phyloP scores from a whole-genome alignment of 805 yeast species.

The Pichia exigua region DNA sequence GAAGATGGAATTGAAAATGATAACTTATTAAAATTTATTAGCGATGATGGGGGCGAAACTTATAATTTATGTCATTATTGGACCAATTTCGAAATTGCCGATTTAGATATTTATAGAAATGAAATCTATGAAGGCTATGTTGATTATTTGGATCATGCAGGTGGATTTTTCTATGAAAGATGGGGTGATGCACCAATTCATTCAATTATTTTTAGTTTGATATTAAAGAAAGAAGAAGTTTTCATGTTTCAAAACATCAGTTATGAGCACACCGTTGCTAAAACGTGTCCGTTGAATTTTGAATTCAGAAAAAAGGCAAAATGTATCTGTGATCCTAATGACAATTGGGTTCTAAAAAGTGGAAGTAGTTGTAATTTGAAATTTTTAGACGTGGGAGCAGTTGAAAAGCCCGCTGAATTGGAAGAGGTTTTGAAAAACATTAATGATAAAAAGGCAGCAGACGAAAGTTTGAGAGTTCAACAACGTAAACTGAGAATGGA shows the following conservation, averaged over 20 bases:
- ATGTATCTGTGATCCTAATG: conserved; percentile 66
- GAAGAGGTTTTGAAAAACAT: not conserved
- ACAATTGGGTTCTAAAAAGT: conserved; percentile 57
- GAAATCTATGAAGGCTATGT: conserved; percentile 52
- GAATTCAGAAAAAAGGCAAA: conserved; percentile 43
- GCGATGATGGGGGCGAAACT: conserved; percentile 53
- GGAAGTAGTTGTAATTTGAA: conserved; percentile 22
- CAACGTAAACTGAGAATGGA: conserved; percentile 7
- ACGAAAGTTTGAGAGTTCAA: not conserved
- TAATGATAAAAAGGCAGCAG: not conserved
- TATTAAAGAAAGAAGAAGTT: conserved; percentile 52
- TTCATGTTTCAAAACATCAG: conserved; percentile 79
- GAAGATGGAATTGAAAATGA: conserved; percentile 6
- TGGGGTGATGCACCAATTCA: conserved; percentile 78
- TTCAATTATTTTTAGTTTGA: conserved; percentile 35
- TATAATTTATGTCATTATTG: conserved; percentile 78
- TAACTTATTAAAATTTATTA: conserved; percentile 51
- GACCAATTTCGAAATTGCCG: conserved; percentile 73
- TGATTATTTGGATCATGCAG: conserved; percentile 52
- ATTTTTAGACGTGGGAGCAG: conserved; percentile 19
- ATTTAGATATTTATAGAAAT: conserved; percentile 56
- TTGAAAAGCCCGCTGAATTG: conserved; percentile 3
- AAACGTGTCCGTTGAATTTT: conserved; percentile 68
- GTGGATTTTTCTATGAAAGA: conserved; percentile 80
- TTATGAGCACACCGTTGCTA: conserved; percentile 73